A percentile compares a stretch with the other conserved stretches of the same genome.
Evolutionary conservation across 169 alveolate species (phyloP).

Genomic region (Eimeria falciformis): DNA sequence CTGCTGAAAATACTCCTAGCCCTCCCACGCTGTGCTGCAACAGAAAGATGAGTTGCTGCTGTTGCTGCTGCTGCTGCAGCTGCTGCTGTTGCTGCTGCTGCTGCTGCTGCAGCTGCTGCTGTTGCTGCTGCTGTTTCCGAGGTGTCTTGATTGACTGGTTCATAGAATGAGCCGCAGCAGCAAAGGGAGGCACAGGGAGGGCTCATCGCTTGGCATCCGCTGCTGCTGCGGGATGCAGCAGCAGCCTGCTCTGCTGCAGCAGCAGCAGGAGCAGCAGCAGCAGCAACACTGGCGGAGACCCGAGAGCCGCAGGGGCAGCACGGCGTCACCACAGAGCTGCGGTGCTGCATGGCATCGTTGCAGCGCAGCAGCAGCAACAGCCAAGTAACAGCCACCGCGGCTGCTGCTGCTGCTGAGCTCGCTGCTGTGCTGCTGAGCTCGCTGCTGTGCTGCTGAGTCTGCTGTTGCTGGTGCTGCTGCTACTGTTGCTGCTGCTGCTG

Average conservation of each 20-base stretch:
- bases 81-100: not conserved
- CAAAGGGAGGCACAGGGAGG: not conserved
- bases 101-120: not conserved
- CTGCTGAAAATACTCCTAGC: not conserved
- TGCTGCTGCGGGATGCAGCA: slow-evolving; percentile 28
- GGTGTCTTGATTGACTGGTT: not conserved
- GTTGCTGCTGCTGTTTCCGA: slow-evolving; percentile 25
- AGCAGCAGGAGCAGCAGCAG: not conserved
- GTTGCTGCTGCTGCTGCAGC: slow-evolving; percentile 27
- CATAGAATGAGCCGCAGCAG: not conserved
- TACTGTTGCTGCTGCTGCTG: slow-evolving; percentile 10
- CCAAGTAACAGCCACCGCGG: not conserved
- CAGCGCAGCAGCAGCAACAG: slow-evolving; percentile 35
- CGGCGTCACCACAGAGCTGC: slow-evolving; percentile 15
- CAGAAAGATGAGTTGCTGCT: not conserved
- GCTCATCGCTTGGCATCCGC: slow-evolving; percentile 12
- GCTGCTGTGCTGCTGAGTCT: slow-evolving; percentile 14
- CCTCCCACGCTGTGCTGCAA: not conserved
- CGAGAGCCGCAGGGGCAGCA: slow-evolving; percentile 3
- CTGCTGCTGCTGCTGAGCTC: slow-evolving; percentile 30
- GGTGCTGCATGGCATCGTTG: slow-evolving; percentile 28
- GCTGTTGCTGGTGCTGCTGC: slow-evolving; percentile 18
- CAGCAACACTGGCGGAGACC: not conserved
- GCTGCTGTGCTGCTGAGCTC: slow-evolving; percentile 11
- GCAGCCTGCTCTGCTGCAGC: not conserved